Percentiles rank a stretch among this genome's conserved stretches.
Conservation (phyloP, 2,329 filamentous ascomycete genomes). For the Diaporthe velutina region DNA sequence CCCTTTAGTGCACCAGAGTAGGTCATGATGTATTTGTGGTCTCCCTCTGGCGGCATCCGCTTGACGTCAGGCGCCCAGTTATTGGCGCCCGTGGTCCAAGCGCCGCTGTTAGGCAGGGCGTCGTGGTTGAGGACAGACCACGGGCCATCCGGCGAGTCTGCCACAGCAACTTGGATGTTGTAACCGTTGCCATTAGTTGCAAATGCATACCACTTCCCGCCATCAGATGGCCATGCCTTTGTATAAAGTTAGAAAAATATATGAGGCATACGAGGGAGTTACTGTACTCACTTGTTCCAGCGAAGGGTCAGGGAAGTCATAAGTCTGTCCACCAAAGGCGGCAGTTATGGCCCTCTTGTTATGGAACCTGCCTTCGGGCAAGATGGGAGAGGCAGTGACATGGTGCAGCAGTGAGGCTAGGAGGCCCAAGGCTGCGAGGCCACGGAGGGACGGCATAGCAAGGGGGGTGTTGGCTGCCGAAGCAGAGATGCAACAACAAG, state of each 20-base stretch:
- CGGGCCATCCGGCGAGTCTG: slow-evolving; percentile 60
- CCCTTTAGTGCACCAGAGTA: slow-evolving; percentile 63
- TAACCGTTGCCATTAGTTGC: slow-evolving; percentile 64
- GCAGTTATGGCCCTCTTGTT: slow-evolving; percentile 33
- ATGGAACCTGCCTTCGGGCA: background rate
- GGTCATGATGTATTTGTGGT: slow-evolving; percentile 66
- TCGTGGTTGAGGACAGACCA: slow-evolving; percentile 63
- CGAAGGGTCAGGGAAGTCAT: slow-evolving; percentile 67
- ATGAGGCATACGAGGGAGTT: too few species aligned
- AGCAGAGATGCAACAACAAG: background rate
- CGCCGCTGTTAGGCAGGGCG: slow-evolving; percentile 62
- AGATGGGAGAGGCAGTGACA: slow-evolving; percentile 25
- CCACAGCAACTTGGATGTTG: slow-evolving; percentile 67
- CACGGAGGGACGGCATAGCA: slow-evolving; percentile 20
- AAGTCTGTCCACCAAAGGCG: slow-evolving; percentile 39
- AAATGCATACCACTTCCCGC: slow-evolving; percentile 68
- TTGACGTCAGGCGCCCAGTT: slow-evolving; percentile 75
- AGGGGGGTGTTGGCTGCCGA: background rate
- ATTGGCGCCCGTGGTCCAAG: slow-evolving; percentile 66
- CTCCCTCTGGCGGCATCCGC: slow-evolving; percentile 57
- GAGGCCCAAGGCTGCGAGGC: slow-evolving; percentile 28
- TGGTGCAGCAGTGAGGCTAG: slow-evolving; percentile 28
- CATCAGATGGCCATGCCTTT: slow-evolving; percentile 48
- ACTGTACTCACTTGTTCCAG: slow-evolving; percentile 56
- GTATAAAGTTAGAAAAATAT: background rate